A percentile compares a stretch with the other conserved stretches of the same genome.
phyloP scores from a whole-genome alignment of 805 yeast genomes.

The Clavispora vitiphila region DNA sequence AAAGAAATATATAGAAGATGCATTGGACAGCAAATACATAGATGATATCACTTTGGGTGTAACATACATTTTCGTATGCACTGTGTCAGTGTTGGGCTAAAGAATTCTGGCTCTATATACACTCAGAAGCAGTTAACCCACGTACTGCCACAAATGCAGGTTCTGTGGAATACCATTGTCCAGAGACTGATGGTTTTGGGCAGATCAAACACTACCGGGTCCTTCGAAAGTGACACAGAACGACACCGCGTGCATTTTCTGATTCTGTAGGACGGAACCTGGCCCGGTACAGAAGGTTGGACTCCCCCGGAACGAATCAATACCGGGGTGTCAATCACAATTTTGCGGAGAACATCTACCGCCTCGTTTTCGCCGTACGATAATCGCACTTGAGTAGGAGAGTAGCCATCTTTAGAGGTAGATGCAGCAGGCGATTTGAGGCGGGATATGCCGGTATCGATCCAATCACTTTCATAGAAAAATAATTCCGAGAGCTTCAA shows the following conservation, averaged over 20 bases:
- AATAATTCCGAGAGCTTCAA: constrained; percentile 51
- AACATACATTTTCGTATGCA: too few relatives aligned
- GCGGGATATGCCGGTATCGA: constrained; percentile 34
- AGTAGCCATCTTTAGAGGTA: neutral
- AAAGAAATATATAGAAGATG: too few relatives aligned
- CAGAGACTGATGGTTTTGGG: constrained; percentile 36
- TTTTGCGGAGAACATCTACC: constrained; percentile 36
- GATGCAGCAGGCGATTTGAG: neutral
- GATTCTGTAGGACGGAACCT: constrained; percentile 12
- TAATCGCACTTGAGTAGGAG: constrained; percentile 13
- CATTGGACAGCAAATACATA: too few relatives aligned
- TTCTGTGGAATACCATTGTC: constrained; percentile 66
- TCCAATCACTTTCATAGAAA: constrained; percentile 65
- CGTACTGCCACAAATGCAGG: constrained; percentile 74
- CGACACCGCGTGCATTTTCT: constrained; percentile 41
- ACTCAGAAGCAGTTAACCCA: constrained; percentile 46
- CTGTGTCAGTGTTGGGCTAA: too few relatives aligned
- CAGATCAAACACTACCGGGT: constrained; percentile 33
- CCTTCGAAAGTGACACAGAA: constrained; percentile 36
- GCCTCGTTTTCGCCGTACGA: constrained; percentile 19
- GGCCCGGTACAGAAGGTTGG: neutral
- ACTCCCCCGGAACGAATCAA: constrained; percentile 5
- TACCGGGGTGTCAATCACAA: constrained; percentile 19
- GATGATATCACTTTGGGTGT: too few relatives aligned
- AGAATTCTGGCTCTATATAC: too few relatives aligned